phyloP scores from a whole-genome alignment of 257 asterid genomes.

The Fraxinus anomala region DNA sequence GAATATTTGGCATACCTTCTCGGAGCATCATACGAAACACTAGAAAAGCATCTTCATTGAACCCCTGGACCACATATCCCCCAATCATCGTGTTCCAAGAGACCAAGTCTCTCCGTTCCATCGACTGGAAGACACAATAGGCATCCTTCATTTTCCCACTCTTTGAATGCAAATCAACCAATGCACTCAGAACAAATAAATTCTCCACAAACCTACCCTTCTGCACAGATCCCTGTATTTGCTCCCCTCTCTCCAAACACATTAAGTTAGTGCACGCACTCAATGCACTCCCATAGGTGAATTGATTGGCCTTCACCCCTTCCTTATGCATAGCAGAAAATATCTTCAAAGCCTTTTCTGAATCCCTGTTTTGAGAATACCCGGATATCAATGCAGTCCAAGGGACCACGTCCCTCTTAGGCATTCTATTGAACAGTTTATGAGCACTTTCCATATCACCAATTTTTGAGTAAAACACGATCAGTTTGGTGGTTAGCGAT shows the following conservation, averaged over 20 bases:
- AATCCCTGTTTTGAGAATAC: slow-evolving; percentile 39
- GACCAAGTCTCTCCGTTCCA: slow-evolving; percentile 51
- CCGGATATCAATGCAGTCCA: slow-evolving; percentile 68
- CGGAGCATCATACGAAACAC: slow-evolving; percentile 46
- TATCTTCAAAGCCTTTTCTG: slow-evolving; percentile 41
- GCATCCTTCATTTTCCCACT: slow-evolving; percentile 61
- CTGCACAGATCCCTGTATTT: slow-evolving; percentile 53
- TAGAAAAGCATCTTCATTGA: slow-evolving; percentile 31
- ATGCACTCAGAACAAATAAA: slow-evolving; percentile 60
- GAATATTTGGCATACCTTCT: slow-evolving; percentile 39
- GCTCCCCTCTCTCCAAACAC: slow-evolving; percentile 46
- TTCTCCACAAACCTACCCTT: slow-evolving; percentile 46
- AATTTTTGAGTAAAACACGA: slow-evolving; percentile 45
- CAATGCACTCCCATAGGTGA: slow-evolving; percentile 57
- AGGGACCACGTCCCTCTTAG: slow-evolving; percentile 47
- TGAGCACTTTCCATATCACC: slow-evolving; percentile 41
- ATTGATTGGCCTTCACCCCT: slow-evolving; percentile 58
- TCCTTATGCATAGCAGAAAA: slow-evolving; percentile 45
- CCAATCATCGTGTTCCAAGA: slow-evolving; percentile 66
- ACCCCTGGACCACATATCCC: slow-evolving; percentile 50
- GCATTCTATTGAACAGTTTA: slow-evolving; percentile 44
- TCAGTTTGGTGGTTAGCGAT: slow-evolving; percentile 45
- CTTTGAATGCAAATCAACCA: slow-evolving; percentile 58
- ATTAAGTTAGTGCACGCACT: slow-evolving; percentile 45
- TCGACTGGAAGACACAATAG: slow-evolving; percentile 40